Base-by-base conservation (phyloP, 2,329 filamentous ascomycete genomes). In the Fusarium sp. region DNA sequence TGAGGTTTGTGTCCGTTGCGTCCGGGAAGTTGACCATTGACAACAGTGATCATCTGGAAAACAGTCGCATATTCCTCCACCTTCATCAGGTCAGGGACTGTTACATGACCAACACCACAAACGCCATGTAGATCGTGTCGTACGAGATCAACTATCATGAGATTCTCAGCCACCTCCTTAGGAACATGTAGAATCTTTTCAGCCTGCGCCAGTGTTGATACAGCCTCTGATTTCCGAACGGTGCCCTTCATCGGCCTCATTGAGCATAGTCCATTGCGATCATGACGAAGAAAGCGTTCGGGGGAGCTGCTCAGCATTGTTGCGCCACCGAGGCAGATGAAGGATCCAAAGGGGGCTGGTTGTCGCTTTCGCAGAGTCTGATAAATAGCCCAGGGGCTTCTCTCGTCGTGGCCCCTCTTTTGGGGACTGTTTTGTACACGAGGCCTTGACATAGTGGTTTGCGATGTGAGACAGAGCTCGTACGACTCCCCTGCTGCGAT, bases 121-220 rank as follows among this genome's bases (percentile, higher is more conserved):
- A 97, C 90, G n/a, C 91, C 89, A 78, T 97, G 92, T 14, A 98
- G 84, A 78, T 98, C 95, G 76, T 98, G 95, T 1, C 95, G 88
- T n/a, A 98, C 96, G 1, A 98, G 85, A 78, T 98, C 95, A 4
- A 97, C 94, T 73, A 98, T 98, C 96, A 98, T 98, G 24, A 98
- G 86, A 76, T 98, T 98, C 82, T 98, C 95, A 1, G 95, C 95
- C 73, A 93, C 90, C 79, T 98, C 96, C 78, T 98, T 98, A 22
- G 92, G 91, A 0, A 93, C 87, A 59, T 91, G 88, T 15, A 98
- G 87, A 39, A 97, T 88, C 28, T 83, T 81, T 64, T 91, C 89
- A 1, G 95, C 94, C 73, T 92, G 87, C 7, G 85, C 87, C n/a
- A 92, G 84, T 1, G 91, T 96, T 38, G 91, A 77, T 0, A 86